Conservation (phyloP, 2,329 filamentous ascomycete species). For the Aspergillus japonicus region DNA sequence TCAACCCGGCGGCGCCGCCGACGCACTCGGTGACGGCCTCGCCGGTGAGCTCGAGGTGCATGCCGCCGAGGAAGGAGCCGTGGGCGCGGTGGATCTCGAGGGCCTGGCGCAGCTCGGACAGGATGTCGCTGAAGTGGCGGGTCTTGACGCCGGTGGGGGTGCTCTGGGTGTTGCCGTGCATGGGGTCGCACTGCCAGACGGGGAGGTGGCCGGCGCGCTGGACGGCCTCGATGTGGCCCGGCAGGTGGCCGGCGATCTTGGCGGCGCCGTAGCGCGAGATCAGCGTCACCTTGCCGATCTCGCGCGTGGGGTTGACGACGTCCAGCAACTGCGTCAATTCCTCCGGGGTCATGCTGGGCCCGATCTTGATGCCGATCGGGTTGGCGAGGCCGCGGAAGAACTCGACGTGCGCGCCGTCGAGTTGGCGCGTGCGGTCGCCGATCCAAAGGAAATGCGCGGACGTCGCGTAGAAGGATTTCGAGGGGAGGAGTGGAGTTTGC, state of each 20-base stretch:
- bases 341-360: conserved; percentile 72
- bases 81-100: conserved; percentile 80
- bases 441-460: conserved; percentile 98
- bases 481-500: conserved; percentile 14
- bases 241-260: conserved; percentile 73
- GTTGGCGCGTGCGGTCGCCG: conserved; percentile 89
- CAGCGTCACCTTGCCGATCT: conserved; percentile 89
- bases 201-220: conserved; percentile 73
- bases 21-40: conserved; percentile 96
- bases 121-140: conserved; percentile 83
- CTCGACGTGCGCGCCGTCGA: conserved; percentile 91
- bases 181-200: conserved; percentile 98
- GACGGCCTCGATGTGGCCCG: conserved; percentile 83
- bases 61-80: conserved; percentile 83
- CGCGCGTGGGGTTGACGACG: conserved; percentile 76
- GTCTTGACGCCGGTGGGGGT: conserved; percentile 85
- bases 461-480: conserved; percentile 81
- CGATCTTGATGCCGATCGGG: conserved; percentile 94
- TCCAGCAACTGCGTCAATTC: conserved; percentile 80
- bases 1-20: conserved; percentile 81
- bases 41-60: conserved; percentile 92
- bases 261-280: conserved; percentile 90
- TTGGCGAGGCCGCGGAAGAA: conserved; percentile 97
- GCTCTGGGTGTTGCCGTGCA: conserved; percentile 78
- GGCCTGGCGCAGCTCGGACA: conserved; percentile 80